Conservation (phyloP, 495 filamentous ascomycete species). For the Hypoxylon subgilvum region DNA sequence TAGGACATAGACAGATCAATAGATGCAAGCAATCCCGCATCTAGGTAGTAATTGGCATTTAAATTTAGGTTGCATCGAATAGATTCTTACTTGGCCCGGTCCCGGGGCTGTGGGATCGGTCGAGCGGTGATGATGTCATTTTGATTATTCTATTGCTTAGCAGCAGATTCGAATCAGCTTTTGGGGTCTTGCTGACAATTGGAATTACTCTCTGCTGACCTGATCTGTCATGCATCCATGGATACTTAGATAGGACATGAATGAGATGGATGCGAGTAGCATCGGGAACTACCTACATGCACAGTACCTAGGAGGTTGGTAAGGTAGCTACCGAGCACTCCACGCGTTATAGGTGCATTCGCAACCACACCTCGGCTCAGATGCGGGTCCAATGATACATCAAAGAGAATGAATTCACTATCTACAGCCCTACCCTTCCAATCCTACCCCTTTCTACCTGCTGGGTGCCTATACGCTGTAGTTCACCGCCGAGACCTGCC, state of each 20-base stretch:
- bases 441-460: slow-evolving; percentile 16
- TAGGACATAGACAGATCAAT: background rate
- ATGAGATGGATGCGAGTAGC: background rate
- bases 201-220: too few relatives aligned
- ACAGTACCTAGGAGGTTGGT: background rate
- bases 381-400: slow-evolving; percentile 19
- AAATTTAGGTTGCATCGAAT: background rate
- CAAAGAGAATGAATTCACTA: slow-evolving; percentile 19
- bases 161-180: background rate
- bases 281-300: slow-evolving; percentile 24
- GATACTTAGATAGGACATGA: too few relatives aligned
- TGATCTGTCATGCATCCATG: background rate
- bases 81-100: slow-evolving; percentile 27
- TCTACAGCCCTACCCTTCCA: slow-evolving; percentile 16
- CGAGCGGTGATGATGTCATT: slow-evolving; percentile 32
- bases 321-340: background rate
- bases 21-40: too few relatives aligned
- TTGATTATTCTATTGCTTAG: slow-evolving; percentile 18
- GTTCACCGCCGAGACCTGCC: slow-evolving; percentile 7
- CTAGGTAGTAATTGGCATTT: too few relatives aligned
- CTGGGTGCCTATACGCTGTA: slow-evolving; percentile 9
- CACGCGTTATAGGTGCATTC: slow-evolving; percentile 16
- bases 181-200: slow-evolving; percentile 28
- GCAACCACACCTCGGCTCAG: slow-evolving; percentile 17
- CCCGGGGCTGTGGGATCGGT: slow-evolving; percentile 33